A percentile compares a stretch with the other conserved stretches of the same genome.
These are phyloP conservation scores for Rubia yunnanensis DNA, from an alignment of 257 asterid genomes.

Conservation along the genomic window DNA sequence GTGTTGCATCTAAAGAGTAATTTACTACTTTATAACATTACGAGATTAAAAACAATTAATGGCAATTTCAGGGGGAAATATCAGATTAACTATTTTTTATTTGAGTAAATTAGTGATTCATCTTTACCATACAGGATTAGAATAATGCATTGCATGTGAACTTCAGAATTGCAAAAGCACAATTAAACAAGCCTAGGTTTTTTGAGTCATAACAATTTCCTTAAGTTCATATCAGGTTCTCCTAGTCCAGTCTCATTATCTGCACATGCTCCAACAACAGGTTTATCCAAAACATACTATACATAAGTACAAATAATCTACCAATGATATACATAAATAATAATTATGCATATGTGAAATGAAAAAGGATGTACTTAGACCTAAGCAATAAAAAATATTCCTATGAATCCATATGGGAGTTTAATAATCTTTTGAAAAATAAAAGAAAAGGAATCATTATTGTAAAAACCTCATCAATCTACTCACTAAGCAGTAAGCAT, in stretches of 20 bases:
- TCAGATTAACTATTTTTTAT: neutral
- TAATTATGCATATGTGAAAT: neutral
- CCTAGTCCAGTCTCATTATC: neutral
- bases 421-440: neutral
- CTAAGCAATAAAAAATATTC: neutral
- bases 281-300: neutral
- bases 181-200: neutral
- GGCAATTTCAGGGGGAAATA: neutral
- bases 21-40: neutral
- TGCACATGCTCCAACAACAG: no score
- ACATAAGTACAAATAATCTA: neutral
- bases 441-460: neutral
- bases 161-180: neutral
- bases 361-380: neutral
- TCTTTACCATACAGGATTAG: neutral
- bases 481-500: neutral
- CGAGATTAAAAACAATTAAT: neutral
- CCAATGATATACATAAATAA: no score
- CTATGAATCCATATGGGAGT: neutral
- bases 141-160: neutral
- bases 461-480: neutral
- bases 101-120: neutral
- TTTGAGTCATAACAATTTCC: neutral
- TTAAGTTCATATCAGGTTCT: neutral
- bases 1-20: neutral